Evolutionary conservation across 1,139 yeast genomes (phyloP).

Genomic region (Suhomyces panamericanus): DNA sequence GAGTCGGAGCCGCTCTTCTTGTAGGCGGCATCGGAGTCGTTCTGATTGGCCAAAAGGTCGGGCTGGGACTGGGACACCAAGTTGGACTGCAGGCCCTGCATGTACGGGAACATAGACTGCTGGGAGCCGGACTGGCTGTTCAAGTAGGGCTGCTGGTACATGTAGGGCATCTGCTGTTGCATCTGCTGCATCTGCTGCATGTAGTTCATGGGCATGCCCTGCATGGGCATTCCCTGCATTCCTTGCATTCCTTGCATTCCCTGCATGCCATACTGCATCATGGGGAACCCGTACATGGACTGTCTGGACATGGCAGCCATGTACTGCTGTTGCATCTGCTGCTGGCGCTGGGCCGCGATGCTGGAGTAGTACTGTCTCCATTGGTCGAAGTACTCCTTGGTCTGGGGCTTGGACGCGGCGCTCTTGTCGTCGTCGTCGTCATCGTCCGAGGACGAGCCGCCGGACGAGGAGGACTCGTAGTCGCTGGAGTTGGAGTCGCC

Average conservation of each 20-base stretch:
- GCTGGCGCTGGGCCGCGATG: conserved; percentile 28
- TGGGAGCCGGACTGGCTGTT: conserved; percentile 4
- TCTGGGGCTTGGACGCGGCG: conserved; percentile 14
- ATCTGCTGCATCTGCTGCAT: conserved; percentile 14
- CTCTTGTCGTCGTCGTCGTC: conserved; percentile 18
- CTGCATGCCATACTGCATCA: conserved; percentile 11
- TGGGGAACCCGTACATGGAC: conserved; percentile 15
- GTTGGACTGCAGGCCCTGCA: conserved; percentile 11
- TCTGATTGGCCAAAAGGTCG: conserved; percentile 4
- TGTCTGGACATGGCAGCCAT: conserved; percentile 15
- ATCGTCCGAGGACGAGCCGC: conserved; percentile 16
- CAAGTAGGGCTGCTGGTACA: conserved; percentile 12
- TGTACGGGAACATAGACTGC: conserved; percentile 12
- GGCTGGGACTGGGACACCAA: conserved; percentile 10
- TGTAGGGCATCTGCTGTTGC: conserved; percentile 16
- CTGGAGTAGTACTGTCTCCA: conserved; percentile 32
- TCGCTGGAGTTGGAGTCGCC: conserved; percentile 16
- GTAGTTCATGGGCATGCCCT: conserved; percentile 11
- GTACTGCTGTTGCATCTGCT: conserved; percentile 15
- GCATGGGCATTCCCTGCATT: conserved; percentile 5
- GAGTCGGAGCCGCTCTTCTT: conserved; percentile 9
- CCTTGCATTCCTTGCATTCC: conserved; percentile 2
- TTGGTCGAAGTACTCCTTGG: conserved; percentile 28
- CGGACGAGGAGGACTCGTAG: conserved; percentile 15
- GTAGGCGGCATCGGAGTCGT: background rate